These are phyloP conservation scores for Furcasterigmium sp. DNA, from an alignment of 2,329 filamentous ascomycete species.

Conservation along the genomic window DNA sequence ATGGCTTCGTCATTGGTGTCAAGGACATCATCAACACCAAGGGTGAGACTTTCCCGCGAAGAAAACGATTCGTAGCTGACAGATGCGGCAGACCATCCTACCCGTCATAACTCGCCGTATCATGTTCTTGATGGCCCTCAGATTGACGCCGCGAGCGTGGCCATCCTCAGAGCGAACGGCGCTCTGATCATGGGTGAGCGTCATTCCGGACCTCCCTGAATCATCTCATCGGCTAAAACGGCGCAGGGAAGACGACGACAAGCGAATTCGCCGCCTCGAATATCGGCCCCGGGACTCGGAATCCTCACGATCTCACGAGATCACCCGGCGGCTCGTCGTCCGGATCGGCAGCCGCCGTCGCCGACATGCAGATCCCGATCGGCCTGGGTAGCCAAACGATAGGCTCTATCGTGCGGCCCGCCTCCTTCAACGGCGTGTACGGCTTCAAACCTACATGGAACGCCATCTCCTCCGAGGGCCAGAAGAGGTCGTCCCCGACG, in stretches of 20 bases:
- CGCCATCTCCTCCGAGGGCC: conserved; percentile 55
- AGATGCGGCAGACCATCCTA: conserved; percentile 49
- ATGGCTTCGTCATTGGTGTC: conserved; percentile 50
- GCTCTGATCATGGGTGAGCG: conserved; percentile 44
- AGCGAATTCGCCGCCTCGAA: conserved; percentile 58
- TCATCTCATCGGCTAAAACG: no score
- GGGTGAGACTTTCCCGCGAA: conserved; percentile 21
- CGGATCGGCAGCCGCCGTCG: conserved; percentile 61
- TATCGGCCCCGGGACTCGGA: conserved; percentile 47
- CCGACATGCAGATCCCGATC: conserved; percentile 56
- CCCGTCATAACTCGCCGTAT: conserved; percentile 47
- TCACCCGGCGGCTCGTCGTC: conserved; percentile 65
- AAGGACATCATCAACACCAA: conserved; percentile 56
- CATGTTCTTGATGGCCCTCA: conserved; percentile 38
- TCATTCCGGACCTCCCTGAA: no score
- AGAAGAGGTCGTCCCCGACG: conserved; percentile 50
- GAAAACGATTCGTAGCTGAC: conserved; percentile 1
- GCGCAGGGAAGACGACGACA: conserved; percentile 49
- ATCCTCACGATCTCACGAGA: conserved; percentile 59
- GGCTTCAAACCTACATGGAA: conserved; percentile 63
- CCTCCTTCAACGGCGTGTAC: conserved; percentile 38
- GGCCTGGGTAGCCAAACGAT: conserved; percentile 60
- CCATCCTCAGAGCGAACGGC: conserved; percentile 46
- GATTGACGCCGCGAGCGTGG: conserved; percentile 46
- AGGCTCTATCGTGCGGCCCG: conserved; percentile 58